A percentile compares a stretch with the other conserved stretches of the same genome.
Evolutionary conservation across 2,329 filamentous ascomycete genomes (phyloP).

Genomic region (Diaporthe eres): DNA sequence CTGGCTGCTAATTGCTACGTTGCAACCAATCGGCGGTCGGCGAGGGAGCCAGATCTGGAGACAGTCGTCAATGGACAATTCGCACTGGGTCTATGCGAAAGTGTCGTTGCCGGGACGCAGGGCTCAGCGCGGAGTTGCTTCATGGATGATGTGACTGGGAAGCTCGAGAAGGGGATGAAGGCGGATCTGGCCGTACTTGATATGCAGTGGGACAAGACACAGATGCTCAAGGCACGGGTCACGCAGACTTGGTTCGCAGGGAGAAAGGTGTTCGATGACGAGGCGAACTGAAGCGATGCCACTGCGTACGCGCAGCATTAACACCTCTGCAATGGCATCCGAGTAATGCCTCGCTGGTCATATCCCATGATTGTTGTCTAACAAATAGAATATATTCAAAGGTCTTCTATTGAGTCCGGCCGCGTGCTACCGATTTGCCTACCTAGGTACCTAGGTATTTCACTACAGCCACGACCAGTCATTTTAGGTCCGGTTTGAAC

Average conservation of each 20-base stretch:
- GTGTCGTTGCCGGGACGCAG: constrained; percentile 66
- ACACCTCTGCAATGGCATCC: not conserved
- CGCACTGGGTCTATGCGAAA: constrained; percentile 66
- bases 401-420: not conserved
- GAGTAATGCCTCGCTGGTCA: not conserved
- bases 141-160: constrained; percentile 67
- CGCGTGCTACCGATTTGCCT: not conserved
- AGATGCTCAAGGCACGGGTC: constrained; percentile 61
- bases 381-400: not conserved
- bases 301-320: not conserved
- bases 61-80: constrained; percentile 66
- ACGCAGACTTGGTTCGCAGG: constrained; percentile 69
- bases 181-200: constrained; percentile 72
- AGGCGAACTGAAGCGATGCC: not conserved
- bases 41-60: constrained; percentile 60
- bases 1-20: constrained; percentile 71
- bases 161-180: constrained; percentile 63
- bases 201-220: constrained; percentile 62
- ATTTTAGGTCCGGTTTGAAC: no score
- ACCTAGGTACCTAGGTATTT: no score
- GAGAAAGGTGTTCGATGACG: constrained; percentile 52
- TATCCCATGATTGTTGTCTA: not conserved
- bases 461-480: no score
- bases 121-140: constrained; percentile 73
- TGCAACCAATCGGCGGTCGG: constrained; percentile 70